Percentiles rank a stretch among this genome's conserved stretches.
Conservation (phyloP, 2,329 filamentous ascomycete genomes). For the Microsporum canis region DNA sequence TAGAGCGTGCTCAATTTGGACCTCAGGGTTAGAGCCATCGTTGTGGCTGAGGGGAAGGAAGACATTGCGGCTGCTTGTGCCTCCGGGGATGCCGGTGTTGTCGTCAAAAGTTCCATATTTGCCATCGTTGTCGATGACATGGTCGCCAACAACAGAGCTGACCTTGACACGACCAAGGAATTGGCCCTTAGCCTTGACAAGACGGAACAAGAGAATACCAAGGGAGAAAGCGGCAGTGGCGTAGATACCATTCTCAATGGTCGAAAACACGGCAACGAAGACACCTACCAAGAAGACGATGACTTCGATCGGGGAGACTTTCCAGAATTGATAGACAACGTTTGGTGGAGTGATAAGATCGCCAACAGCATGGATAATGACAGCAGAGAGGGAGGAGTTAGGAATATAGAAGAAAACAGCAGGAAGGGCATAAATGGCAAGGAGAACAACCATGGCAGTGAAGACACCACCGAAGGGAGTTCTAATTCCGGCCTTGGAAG, state of each 20-base stretch:
- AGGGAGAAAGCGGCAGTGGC: slow-evolving; percentile 66
- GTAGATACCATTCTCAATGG: slow-evolving; percentile 89
- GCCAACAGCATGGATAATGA: slow-evolving; percentile 92
- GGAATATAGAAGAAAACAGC: slow-evolving; percentile 92
- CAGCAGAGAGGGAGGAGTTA: slow-evolving; percentile 63
- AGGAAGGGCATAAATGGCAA: slow-evolving; percentile 81
- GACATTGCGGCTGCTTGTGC: slow-evolving; percentile 55
- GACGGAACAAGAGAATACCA: slow-evolving; percentile 68
- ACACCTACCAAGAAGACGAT: slow-evolving; percentile 90
- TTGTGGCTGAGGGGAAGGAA: slow-evolving; percentile 77
- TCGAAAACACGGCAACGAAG: slow-evolving; percentile 73
- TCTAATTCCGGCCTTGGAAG: slow-evolving; percentile 88
- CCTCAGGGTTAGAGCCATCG: slow-evolving; percentile 82
- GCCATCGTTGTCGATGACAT: slow-evolving; percentile 54
- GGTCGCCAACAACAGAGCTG: slow-evolving; percentile 71
- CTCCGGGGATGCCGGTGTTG: slow-evolving; percentile 27
- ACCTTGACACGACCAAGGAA: slow-evolving; percentile 77
- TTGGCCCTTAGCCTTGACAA: slow-evolving; percentile 68
- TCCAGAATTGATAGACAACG: slow-evolving; percentile 90
- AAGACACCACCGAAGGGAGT: slow-evolving; percentile 85
- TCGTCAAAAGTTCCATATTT: slow-evolving; percentile 48
- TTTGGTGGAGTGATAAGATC: slow-evolving; percentile 87
- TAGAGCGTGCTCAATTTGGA: slow-evolving; percentile 69
- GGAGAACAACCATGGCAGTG: slow-evolving; percentile 70
- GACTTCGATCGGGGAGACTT: slow-evolving; percentile 78